A percentile compares a stretch with the other conserved stretches of the same genome.
These are phyloP conservation scores for Penicillium rolfsii DNA, from an alignment of 2,329 filamentous ascomycete species.

Conservation along the genomic window DNA sequence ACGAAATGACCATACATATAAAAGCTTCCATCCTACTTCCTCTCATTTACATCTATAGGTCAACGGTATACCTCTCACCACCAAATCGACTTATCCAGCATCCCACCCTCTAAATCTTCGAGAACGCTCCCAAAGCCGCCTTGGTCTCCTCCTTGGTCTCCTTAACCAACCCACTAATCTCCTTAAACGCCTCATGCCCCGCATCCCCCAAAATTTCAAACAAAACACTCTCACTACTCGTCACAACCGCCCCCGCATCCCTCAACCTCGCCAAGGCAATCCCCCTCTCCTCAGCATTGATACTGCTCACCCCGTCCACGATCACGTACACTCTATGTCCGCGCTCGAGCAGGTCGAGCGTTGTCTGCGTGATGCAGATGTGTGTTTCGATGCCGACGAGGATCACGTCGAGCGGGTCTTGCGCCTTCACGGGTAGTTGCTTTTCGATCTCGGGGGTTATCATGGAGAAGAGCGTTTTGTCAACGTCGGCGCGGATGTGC, in stretches of 20 bases:
- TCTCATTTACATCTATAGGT: background rate
- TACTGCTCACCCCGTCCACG: constrained; percentile 86
- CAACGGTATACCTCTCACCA: background rate
- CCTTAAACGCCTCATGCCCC: constrained; percentile 68
- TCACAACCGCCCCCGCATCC: constrained; percentile 75
- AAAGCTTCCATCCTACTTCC: background rate
- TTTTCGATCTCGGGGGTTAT: constrained; percentile 67
- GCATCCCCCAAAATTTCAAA: constrained; percentile 92
- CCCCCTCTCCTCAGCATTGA: constrained; percentile 78
- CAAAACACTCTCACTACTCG: constrained; percentile 84
- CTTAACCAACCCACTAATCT: constrained; percentile 76
- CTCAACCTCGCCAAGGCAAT: constrained; percentile 77
- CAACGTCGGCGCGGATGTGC: constrained; percentile 62
- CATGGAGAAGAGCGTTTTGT: constrained; percentile 95
- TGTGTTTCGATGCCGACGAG: constrained; percentile 92
- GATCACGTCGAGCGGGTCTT: constrained; percentile 60
- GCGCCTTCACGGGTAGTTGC: constrained; percentile 31
- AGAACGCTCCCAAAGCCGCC: constrained; percentile 66
- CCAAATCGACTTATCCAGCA: background rate
- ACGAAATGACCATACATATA: background rate
- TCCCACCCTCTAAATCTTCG: constrained; percentile 55
- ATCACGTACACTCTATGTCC: constrained; percentile 85
- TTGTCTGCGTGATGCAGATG: constrained; percentile 93
- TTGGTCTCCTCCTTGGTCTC: constrained; percentile 72
- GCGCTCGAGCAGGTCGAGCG: constrained; percentile 73